phyloP scores from a whole-genome alignment of 495 filamentous ascomycete species.

The Penicillium angulare region DNA sequence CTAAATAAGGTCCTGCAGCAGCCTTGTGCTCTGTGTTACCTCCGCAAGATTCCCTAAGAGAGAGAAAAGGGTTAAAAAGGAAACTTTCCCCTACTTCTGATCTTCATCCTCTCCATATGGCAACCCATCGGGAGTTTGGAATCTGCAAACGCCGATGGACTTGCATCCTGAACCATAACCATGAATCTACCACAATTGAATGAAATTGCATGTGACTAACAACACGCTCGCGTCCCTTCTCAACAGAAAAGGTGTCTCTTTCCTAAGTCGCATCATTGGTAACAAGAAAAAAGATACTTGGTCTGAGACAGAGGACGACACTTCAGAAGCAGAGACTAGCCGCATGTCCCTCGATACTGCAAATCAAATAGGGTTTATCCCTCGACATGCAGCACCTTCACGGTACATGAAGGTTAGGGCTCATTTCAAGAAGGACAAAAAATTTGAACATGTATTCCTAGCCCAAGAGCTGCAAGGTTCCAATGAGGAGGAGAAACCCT shows the following conservation, averaged over 20 bases:
- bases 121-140: conserved; percentile 6
- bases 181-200: too few species aligned
- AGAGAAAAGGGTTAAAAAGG: too few species aligned
- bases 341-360: conserved; percentile 77
- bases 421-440: conserved; percentile 76
- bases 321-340: conserved; percentile 66
- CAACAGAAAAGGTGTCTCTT: conserved; percentile 78
- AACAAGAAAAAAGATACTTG: conserved; percentile 64
- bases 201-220: background rate
- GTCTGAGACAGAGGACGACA: conserved; percentile 60
- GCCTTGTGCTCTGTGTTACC: background rate
- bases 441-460: conserved; percentile 85
- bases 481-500: conserved; percentile 17
- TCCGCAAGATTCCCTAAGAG: too few species aligned
- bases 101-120: too few species aligned
- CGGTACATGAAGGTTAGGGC: conserved; percentile 84
- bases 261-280: conserved; percentile 86
- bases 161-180: too few species aligned
- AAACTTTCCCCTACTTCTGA: too few species aligned
- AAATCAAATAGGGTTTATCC: conserved; percentile 82
- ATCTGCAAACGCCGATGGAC: background rate
- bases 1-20: too few species aligned
- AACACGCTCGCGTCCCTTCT: background rate
- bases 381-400: conserved; percentile 84
- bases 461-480: conserved; percentile 76